phyloP scores from a whole-genome alignment of 768 basidiomycete species.

The Phaeotremella fagi region DNA sequence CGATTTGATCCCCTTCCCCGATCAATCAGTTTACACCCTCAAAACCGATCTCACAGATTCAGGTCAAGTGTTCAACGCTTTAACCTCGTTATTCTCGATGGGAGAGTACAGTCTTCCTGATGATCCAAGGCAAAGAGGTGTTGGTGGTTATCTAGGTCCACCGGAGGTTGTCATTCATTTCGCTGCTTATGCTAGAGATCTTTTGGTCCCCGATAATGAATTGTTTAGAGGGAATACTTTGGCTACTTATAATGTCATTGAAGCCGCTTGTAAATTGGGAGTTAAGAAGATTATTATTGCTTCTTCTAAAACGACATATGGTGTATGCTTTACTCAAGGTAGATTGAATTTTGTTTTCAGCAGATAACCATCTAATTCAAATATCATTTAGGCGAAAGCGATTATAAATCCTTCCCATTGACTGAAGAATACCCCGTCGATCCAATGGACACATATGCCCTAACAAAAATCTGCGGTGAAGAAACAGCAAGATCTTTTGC shows the following conservation, averaged over 20 bases:
- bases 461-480: slow-evolving; percentile 42
- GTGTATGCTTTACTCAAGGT: slow-evolving; percentile 46
- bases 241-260: slow-evolving; percentile 45
- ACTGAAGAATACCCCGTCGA: slow-evolving; percentile 37
- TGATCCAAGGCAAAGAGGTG: neutral
- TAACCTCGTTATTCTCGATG: slow-evolving; percentile 37
- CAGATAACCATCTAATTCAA: neutral
- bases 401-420: slow-evolving; percentile 41
- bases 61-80: slow-evolving; percentile 46
- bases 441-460: slow-evolving; percentile 38
- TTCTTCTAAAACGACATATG: slow-evolving; percentile 41
- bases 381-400: neutral
- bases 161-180: slow-evolving; percentile 44
- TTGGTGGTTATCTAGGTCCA: neutral
- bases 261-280: slow-evolving; percentile 43
- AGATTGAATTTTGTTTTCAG: slow-evolving; percentile 4
- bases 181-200: slow-evolving; percentile 43
- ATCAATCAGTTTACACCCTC: slow-evolving; percentile 39
- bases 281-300: slow-evolving; percentile 44
- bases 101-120: slow-evolving; percentile 34
- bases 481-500: slow-evolving; percentile 37
- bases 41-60: slow-evolving; percentile 43
- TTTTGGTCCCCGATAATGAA: slow-evolving; percentile 43
- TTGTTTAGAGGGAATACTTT: slow-evolving; percentile 34
- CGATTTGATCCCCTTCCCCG: slow-evolving; percentile 36